Evolutionary conservation across 2,329 filamentous ascomycete species (phyloP).

Genomic region (Xylaria sp.): DNA sequence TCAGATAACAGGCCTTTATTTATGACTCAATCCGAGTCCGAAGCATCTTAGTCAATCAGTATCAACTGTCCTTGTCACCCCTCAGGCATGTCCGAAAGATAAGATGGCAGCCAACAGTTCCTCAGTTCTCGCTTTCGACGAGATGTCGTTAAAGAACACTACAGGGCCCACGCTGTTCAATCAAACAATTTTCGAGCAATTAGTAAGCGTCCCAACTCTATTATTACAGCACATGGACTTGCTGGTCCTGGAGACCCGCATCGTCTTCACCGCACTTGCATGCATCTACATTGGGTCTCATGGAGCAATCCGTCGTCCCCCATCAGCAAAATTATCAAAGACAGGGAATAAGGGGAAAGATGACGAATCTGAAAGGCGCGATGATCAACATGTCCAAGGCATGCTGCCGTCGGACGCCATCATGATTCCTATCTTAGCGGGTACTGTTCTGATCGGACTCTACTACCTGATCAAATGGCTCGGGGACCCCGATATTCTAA

Average conservation of each 20-base stretch:
- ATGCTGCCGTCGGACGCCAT: conserved; percentile 83
- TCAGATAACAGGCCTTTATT: neutral
- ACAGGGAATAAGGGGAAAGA: conserved; percentile 57
- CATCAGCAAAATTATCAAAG: conserved; percentile 75
- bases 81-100: conserved; percentile 13
- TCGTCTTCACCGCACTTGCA: conserved; percentile 75
- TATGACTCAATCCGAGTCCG: neutral
- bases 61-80: neutral
- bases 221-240: conserved; percentile 53
- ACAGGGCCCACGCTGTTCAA: conserved; percentile 36
- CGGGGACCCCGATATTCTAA: conserved; percentile 81
- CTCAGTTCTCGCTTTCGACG: conserved; percentile 38
- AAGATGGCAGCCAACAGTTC: conserved; percentile 46
- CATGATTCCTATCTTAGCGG: conserved; percentile 83
- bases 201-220: conserved; percentile 47
- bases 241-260: conserved; percentile 59
- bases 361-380: conserved; percentile 64
- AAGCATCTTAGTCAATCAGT: neutral
- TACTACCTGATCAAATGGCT: conserved; percentile 93
- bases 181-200: conserved; percentile 47
- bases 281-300: conserved; percentile 88
- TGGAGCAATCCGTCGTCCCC: conserved; percentile 84
- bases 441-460: conserved; percentile 74
- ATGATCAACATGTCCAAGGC: conserved; percentile 67
- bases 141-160: conserved; percentile 42